These are phyloP conservation scores for Neophaeococcomyces aloes DNA, from an alignment of 2,329 filamentous ascomycete genomes.

Conservation along the genomic window DNA sequence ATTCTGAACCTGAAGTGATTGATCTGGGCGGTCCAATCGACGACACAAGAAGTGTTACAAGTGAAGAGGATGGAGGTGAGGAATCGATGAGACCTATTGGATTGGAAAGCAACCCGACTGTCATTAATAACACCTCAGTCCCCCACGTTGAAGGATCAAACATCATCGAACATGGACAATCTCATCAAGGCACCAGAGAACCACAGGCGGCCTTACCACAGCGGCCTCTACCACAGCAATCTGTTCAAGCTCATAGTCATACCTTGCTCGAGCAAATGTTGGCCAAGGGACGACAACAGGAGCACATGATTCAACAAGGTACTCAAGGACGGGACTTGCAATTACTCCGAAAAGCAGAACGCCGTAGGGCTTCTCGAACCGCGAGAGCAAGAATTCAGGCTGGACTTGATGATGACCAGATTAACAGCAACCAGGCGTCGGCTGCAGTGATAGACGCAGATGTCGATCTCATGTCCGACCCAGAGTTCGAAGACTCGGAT, in stretches of 20 bases:
- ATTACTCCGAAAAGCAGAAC: conserved; percentile 7
- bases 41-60: conserved; percentile 7
- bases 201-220: background rate
- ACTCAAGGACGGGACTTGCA: background rate
- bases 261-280: conserved; percentile 2
- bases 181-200: too few species aligned
- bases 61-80: conserved; percentile 16
- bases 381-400: conserved; percentile 3
- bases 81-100: conserved; percentile 3
- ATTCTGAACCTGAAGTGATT: background rate
- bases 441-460: conserved; percentile 6
- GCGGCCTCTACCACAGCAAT: too few species aligned
- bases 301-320: background rate
- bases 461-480: conserved; percentile 2
- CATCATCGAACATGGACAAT: background rate
- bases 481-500: conserved; percentile 4
- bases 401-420: too few species aligned
- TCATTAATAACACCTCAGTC: too few species aligned
- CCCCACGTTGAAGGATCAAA: too few species aligned
- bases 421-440: too few species aligned
- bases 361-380: conserved; percentile 11
- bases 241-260: background rate
- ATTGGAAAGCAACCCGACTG: too few species aligned
- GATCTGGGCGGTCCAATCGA: conserved; percentile 4
- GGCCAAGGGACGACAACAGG: background rate